These are phyloP conservation scores for Dissophora ornata DNA, from an alignment of 192 early-diverging fungal species.

Conservation along the genomic window DNA sequence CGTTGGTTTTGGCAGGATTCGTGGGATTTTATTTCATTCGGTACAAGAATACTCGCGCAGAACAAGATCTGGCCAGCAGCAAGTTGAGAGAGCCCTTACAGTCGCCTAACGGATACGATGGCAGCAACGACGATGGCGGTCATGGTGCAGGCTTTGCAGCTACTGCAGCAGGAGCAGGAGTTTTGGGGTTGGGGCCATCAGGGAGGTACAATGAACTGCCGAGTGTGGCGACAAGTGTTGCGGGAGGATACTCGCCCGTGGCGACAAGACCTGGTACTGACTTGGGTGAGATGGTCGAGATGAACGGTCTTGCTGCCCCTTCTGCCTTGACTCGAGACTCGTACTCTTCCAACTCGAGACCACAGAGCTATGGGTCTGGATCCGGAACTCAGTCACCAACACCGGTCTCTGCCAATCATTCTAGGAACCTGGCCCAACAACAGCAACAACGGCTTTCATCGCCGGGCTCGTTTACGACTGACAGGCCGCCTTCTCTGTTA, in stretches of 20 bases:
- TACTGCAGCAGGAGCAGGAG: background rate
- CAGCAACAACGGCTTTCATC: background rate
- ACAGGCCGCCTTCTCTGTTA: conserved; percentile 23
- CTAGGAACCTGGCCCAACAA: background rate
- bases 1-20: conserved; percentile 28
- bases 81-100: conserved; percentile 31
- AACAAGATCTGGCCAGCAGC: background rate
- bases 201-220: conserved; percentile 15
- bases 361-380: background rate
- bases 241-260: conserved; percentile 9
- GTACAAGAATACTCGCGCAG: conserved; percentile 39
- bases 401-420: background rate
- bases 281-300: conserved; percentile 15
- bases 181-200: too few species aligned
- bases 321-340: background rate
- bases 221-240: conserved; percentile 4
- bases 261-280: background rate
- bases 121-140: too few species aligned
- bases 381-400: background rate
- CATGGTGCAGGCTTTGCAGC: background rate
- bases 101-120: background rate
- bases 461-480: background rate
- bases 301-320: background rate
- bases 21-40: conserved; percentile 42
- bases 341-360: background rate